phyloP scores from a whole-genome alignment of 2,329 filamentous ascomycete species.

The Fusarium xyrophilum region DNA sequence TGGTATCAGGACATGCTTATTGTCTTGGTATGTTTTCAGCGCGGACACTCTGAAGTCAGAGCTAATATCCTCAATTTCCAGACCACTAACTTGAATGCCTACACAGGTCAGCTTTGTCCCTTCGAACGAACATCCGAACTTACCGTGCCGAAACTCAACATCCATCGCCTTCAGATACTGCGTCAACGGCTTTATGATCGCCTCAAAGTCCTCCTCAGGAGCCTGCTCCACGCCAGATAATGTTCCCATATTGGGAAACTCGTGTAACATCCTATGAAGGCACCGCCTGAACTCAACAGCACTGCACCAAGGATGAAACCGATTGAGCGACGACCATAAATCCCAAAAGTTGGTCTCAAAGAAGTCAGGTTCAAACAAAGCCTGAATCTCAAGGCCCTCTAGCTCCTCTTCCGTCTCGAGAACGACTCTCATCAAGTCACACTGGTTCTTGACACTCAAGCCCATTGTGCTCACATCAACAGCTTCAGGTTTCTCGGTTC shows the following conservation, averaged over 20 bases:
- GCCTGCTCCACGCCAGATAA: slow-evolving; percentile 39
- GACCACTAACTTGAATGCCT: slow-evolving; percentile 39
- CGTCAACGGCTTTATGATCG: slow-evolving; percentile 39
- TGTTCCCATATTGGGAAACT: slow-evolving; percentile 41
- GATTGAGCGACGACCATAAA: slow-evolving; percentile 40
- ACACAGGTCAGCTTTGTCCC: slow-evolving; percentile 6
- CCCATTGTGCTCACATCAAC: slow-evolving; percentile 40
- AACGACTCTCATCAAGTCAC: slow-evolving; percentile 41
- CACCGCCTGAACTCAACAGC: slow-evolving; percentile 41
- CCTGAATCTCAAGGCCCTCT: slow-evolving; percentile 39
- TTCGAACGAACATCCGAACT: not conserved
- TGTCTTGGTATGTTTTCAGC: slow-evolving; percentile 32
- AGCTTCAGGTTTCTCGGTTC: slow-evolving; percentile 32
- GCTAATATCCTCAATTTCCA: slow-evolving; percentile 35
- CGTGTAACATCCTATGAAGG: slow-evolving; percentile 38
- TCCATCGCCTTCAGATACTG: slow-evolving; percentile 41
- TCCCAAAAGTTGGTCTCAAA: slow-evolving; percentile 43
- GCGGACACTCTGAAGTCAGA: slow-evolving; percentile 30
- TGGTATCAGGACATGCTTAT: slow-evolving; percentile 14
- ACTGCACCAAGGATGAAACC: slow-evolving; percentile 42
- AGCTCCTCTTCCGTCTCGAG: slow-evolving; percentile 39
- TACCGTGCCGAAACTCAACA: slow-evolving; percentile 40
- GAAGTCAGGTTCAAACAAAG: slow-evolving; percentile 38
- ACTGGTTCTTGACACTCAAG: slow-evolving; percentile 41
- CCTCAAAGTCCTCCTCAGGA: slow-evolving; percentile 39